These are phyloP conservation scores for Xylaria sp. DNA, from an alignment of 2,329 filamentous ascomycete genomes.

Conservation along the genomic window DNA sequence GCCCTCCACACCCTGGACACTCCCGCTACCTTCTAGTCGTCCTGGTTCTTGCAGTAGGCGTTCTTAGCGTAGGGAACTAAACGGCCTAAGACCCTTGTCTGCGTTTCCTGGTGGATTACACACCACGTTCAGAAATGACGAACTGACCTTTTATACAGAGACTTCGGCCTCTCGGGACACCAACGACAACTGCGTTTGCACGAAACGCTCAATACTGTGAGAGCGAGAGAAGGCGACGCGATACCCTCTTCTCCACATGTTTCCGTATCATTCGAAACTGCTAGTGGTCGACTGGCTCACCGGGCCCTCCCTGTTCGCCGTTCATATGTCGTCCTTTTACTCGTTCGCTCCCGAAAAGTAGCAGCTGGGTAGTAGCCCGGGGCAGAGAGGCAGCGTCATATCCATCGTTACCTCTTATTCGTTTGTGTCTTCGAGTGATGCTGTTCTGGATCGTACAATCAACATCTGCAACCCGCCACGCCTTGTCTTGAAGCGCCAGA, in stretches of 20 bases:
- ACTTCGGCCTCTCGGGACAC: slow-evolving; percentile 23
- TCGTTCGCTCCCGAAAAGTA: slow-evolving; percentile 19
- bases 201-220: slow-evolving; percentile 15
- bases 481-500: slow-evolving; percentile 33
- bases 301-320: slow-evolving; percentile 35
- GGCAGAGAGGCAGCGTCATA: slow-evolving; percentile 26
- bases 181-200: slow-evolving; percentile 18
- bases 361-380: slow-evolving; percentile 26
- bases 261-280: slow-evolving; percentile 28
- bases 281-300: slow-evolving; percentile 33
- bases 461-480: slow-evolving; percentile 35
- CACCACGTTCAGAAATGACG: slow-evolving; percentile 37
- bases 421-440: slow-evolving; percentile 16
- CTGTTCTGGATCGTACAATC: slow-evolving; percentile 25
- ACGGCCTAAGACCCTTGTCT: slow-evolving; percentile 39
- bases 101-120: slow-evolving; percentile 38
- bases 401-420: slow-evolving; percentile 16
- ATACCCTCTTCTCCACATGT: slow-evolving; percentile 33
- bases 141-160: slow-evolving; percentile 22
- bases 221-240: slow-evolving; percentile 27
- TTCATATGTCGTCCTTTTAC: slow-evolving; percentile 21
- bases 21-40: slow-evolving; percentile 31
- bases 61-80: slow-evolving; percentile 31
- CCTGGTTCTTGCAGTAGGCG: slow-evolving; percentile 37
- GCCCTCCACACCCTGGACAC: slow-evolving; percentile 15